Conservation (phyloP, 2,329 filamentous ascomycete species). For the Diaporthe amygdali region DNA sequence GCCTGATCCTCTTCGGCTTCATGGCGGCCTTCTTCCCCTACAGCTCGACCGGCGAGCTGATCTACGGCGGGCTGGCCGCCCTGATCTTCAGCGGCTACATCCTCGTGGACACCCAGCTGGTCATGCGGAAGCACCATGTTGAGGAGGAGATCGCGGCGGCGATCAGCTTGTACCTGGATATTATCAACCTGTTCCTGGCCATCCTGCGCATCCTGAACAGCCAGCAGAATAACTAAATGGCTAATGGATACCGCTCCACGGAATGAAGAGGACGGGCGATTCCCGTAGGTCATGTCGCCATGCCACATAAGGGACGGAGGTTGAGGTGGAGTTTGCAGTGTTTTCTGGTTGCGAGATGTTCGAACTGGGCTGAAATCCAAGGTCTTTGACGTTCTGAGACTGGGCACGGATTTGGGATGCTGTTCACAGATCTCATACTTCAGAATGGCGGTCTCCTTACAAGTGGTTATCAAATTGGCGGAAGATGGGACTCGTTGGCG, state of each 20-base stretch:
- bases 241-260: neutral
- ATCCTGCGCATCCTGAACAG: constrained; percentile 97
- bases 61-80: constrained; percentile 82
- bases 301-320: neutral
- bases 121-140: constrained; percentile 95
- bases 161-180: constrained; percentile 93
- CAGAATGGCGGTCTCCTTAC: neutral
- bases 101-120: constrained; percentile 92
- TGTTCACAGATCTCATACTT: neutral
- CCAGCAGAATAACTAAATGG: constrained; percentile 83
- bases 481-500: neutral
- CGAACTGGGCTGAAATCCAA: neutral
- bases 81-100: constrained; percentile 95
- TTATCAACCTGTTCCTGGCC: constrained; percentile 95
- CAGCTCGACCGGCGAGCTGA: constrained; percentile 80
- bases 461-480: neutral
- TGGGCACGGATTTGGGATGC: neutral
- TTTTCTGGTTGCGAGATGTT: neutral
- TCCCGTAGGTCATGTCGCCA: neutral
- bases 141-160: constrained; percentile 97
- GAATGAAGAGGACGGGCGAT: neutral
- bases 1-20: constrained; percentile 89
- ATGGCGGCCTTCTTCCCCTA: constrained; percentile 89
- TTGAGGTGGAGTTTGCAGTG: neutral
- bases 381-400: neutral